Percentiles rank a stretch among this genome's conserved stretches.
These are phyloP conservation scores for Aurantiochytrium sp. DNA, from an alignment of 108 stramenopile genomes.

Conservation along the genomic window DNA sequence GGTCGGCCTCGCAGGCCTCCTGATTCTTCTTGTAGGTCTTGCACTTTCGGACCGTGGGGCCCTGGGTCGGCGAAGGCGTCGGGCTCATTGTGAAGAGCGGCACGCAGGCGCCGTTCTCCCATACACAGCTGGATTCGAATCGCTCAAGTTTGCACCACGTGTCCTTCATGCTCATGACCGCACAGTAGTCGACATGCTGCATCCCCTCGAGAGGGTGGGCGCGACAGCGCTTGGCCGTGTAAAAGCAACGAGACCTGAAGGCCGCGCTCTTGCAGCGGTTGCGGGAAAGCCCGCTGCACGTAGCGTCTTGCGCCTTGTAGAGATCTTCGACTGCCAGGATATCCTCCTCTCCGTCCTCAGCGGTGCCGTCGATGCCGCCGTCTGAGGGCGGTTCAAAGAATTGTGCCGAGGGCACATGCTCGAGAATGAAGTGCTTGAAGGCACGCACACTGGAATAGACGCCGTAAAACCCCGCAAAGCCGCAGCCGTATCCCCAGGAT, in stretches of 20 bases:
- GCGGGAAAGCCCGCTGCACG: too few species aligned
- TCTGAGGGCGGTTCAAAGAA: not conserved
- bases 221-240: not conserved
- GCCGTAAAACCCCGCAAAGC: not conserved
- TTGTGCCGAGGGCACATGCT: not conserved
- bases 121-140: not conserved
- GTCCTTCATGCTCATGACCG: not conserved
- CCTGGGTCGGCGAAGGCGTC: not conserved
- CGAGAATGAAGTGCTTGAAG: not conserved
- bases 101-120: not conserved
- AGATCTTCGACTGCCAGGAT: too few species aligned
- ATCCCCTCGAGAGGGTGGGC: not conserved
- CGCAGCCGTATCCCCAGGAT: not conserved
- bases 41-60: not conserved
- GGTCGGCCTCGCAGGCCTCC: not conserved
- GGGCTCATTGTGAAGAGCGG: not conserved
- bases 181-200: not conserved
- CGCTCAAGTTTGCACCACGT: not conserved
- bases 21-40: not conserved
- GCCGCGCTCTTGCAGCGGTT: too few species aligned
- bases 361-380: too few species aligned
- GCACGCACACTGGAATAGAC: not conserved
- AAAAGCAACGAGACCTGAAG: too few species aligned
- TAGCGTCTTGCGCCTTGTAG: too few species aligned
- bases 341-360: too few species aligned